A percentile compares a stretch with the other conserved stretches of the same genome.
Conservation (phyloP, 768 basidiomycete species). For the Phallus indusiatus region DNA sequence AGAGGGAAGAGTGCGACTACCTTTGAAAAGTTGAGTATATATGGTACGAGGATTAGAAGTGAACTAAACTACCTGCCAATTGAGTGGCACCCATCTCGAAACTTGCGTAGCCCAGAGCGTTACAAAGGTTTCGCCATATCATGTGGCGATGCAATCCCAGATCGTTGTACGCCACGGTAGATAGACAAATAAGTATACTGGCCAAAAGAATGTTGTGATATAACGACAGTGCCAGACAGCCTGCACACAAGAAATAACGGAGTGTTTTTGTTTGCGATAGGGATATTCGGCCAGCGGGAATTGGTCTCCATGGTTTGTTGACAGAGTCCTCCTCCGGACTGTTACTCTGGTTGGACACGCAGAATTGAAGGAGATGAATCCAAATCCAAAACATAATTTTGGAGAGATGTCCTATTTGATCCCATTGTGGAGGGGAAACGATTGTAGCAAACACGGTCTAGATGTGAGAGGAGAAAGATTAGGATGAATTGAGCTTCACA, state of each 20-base stretch:
- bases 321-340: slow-evolving; percentile 18
- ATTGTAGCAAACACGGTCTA: slow-evolving; percentile 8
- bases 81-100: slow-evolving; percentile 9
- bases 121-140: slow-evolving; percentile 5
- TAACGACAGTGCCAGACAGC: slow-evolving; percentile 19
- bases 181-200: slow-evolving; percentile 7
- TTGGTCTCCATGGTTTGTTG: slow-evolving; percentile 25
- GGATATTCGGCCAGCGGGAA: slow-evolving; percentile 23
- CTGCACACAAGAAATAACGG: slow-evolving; percentile 9
- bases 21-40: not conserved
- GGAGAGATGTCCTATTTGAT: not conserved
- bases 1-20: not conserved
- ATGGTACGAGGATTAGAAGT: not conserved
- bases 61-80: not conserved
- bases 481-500: not conserved
- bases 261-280: slow-evolving; percentile 4
- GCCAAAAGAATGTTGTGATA: slow-evolving; percentile 5
- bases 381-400: slow-evolving; percentile 21
- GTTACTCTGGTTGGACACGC: slow-evolving; percentile 23
- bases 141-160: slow-evolving; percentile 4
- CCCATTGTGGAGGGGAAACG: not conserved
- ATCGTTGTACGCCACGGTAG: slow-evolving; percentile 6
- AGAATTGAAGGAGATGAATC: slow-evolving; percentile 23
- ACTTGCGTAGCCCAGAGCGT: slow-evolving; percentile 7
- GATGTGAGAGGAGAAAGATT: not conserved